Percentiles rank a stretch among this genome's conserved stretches.
Evolutionary conservation across 148 eudicot genomes (phyloP).

Genomic region (Pouteria glomerata): DNA sequence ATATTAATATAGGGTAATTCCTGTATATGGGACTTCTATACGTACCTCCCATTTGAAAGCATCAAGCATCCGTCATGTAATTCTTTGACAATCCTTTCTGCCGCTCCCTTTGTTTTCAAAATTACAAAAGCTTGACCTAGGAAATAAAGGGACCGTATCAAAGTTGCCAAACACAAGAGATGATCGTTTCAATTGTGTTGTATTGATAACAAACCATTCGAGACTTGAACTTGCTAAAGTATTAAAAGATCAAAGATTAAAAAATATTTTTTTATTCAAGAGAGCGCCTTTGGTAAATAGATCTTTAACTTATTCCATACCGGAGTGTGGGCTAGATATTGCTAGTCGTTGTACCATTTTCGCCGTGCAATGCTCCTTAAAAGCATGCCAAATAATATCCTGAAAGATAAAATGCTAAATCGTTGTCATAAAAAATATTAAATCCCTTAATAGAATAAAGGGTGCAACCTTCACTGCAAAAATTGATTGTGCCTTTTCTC

Average conservation of each 20-base stretch:
- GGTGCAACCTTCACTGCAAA: background rate
- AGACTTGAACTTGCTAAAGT: too few relatives aligned
- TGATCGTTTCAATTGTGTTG: too few relatives aligned
- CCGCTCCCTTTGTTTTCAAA: slow-evolving; percentile 43
- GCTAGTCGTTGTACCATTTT: slow-evolving; percentile 49
- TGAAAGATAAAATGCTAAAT: slow-evolving; percentile 21
- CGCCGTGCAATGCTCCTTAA: slow-evolving; percentile 47
- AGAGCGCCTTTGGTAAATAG: too few relatives aligned
- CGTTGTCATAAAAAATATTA: background rate
- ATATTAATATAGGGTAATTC: too few relatives aligned
- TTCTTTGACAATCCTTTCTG: slow-evolving; percentile 31
- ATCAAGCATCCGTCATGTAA: slow-evolving; percentile 50
- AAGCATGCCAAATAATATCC: slow-evolving; percentile 65
- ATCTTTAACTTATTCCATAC: slow-evolving; percentile 27
- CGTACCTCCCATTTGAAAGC: slow-evolving; percentile 58
- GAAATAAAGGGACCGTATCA: slow-evolving; percentile 4
- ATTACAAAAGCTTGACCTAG: slow-evolving; percentile 57
- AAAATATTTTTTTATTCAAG: too few relatives aligned
- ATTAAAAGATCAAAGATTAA: too few relatives aligned
- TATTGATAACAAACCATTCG: too few relatives aligned
- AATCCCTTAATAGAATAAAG: background rate
- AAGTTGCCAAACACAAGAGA: too few relatives aligned
- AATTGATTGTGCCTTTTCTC: background rate
- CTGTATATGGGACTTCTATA: too few relatives aligned
- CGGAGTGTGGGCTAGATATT: slow-evolving; percentile 48